A percentile compares a stretch with the other conserved stretches of the same genome.
Evolutionary conservation across 805 yeast species (phyloP).

Genomic region (Schwanniomyces polymorphus): DNA sequence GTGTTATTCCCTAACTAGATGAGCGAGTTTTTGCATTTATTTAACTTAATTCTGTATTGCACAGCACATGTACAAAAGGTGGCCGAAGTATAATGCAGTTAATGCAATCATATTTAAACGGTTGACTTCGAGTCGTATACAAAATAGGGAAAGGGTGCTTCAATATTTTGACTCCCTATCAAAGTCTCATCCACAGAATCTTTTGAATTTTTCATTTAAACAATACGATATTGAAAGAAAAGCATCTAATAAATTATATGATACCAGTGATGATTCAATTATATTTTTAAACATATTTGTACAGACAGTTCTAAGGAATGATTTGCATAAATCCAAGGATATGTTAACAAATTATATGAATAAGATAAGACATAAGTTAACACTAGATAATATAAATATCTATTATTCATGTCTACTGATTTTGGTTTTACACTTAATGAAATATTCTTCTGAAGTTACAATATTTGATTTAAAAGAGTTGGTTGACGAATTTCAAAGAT

Average conservation of each 20-base stretch:
- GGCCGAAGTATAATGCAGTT: neutral
- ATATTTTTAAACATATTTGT: conserved; percentile 13
- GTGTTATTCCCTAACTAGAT: too few relatives aligned
- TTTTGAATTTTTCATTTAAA: conserved; percentile 1
- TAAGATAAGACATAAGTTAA: conserved; percentile 4
- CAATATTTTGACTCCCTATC: neutral
- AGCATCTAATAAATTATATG: neutral
- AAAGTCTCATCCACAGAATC: neutral
- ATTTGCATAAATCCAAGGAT: conserved; percentile 9
- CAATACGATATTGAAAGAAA: conserved; percentile 1
- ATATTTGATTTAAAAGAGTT: conserved; percentile 7
- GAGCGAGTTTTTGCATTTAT: too few relatives aligned
- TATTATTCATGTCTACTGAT: conserved; percentile 15
- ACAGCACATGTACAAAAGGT: neutral
- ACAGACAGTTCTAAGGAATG: conserved; percentile 12
- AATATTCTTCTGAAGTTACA: neutral
- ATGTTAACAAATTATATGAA: conserved; percentile 6
- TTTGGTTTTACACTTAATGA: conserved; percentile 6
- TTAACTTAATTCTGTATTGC: neutral
- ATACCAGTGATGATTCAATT: conserved; percentile 6
- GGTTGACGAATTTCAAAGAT: neutral
- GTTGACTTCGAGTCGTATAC: neutral
- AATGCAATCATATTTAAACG: neutral
- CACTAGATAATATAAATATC: conserved; percentile 3
- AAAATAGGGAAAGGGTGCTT: neutral